A percentile compares a stretch with the other conserved stretches of the same genome.
These are phyloP conservation scores for Cicer yamashitae DNA, from an alignment of 306 rosid species.

Conservation along the genomic window DNA sequence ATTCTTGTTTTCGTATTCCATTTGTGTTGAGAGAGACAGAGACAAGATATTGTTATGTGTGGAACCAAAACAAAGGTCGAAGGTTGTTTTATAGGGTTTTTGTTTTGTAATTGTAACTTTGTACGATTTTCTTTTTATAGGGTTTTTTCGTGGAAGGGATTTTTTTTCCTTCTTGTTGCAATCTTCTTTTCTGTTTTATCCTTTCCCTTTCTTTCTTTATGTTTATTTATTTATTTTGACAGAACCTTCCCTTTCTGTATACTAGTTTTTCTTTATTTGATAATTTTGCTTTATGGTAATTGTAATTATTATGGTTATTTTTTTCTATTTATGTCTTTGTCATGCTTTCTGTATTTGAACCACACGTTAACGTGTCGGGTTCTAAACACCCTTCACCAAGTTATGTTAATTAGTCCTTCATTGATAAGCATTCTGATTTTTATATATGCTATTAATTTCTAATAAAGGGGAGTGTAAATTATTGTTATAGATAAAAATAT, in stretches of 20 bases:
- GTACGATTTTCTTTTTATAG: neutral
- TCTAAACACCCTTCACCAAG: conserved; percentile 35
- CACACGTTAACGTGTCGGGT: conserved; percentile 49
- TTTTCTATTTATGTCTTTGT: conserved; percentile 24
- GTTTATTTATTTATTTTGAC: neutral
- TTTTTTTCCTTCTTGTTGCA: neutral
- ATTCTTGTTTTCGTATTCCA: conserved; percentile 27
- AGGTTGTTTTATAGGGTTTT: conserved; percentile 18
- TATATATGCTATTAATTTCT: neutral
- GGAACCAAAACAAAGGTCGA: neutral
- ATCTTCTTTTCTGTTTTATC: neutral
- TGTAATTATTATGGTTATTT: neutral
- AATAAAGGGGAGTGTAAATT: neutral
- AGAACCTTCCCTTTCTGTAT: neutral
- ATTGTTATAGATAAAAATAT: neutral
- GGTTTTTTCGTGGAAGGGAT: neutral
- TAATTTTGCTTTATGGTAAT: neutral
- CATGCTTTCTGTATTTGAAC: conserved; percentile 41
- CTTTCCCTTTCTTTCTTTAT: neutral
- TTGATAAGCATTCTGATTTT: conserved; percentile 40
- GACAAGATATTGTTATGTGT: neutral
- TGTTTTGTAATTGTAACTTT: neutral
- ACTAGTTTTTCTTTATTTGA: neutral
- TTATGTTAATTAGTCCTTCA: conserved; percentile 37
- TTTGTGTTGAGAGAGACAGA: neutral